Percentiles rank a stretch among this genome's conserved stretches.
Evolutionary conservation across 257 asterid species (phyloP).

Genomic region (Solanum chiquidenum): DNA sequence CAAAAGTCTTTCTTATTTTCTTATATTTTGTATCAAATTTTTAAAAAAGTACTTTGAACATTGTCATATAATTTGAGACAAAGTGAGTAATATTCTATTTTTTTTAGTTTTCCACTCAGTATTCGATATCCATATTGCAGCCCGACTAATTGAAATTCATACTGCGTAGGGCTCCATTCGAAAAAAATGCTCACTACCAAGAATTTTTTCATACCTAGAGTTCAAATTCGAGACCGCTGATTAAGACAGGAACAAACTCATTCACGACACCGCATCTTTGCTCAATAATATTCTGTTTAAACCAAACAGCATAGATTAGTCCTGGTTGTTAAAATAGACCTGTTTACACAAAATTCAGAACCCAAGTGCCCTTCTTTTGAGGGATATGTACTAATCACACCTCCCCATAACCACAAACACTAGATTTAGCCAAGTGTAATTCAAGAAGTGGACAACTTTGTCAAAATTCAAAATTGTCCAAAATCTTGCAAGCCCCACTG

Average conservation of each 20-base stretch:
- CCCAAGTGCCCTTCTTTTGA: neutral
- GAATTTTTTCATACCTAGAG: no score
- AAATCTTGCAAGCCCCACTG: neutral
- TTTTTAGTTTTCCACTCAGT: neutral
- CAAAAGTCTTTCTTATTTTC: no score
- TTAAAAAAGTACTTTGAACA: no score
- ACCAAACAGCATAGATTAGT: neutral
- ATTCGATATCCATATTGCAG: rapidly evolving
- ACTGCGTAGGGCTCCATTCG: rapidly evolving
- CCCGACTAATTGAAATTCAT: rapidly evolving
- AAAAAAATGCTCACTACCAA: rapidly evolving
- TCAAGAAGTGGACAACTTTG: neutral
- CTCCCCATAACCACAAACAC: neutral
- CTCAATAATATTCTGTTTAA: neutral
- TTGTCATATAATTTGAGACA: neutral
- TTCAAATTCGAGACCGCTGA: rapidly evolving
- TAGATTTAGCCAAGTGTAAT: neutral
- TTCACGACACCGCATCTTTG: neutral
- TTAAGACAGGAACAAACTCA: neutral
- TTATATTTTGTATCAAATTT: no score
- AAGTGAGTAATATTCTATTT: neutral
- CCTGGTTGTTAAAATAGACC: neutral
- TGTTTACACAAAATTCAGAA: neutral
- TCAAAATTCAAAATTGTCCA: neutral
- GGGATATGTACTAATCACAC: neutral